phyloP scores from a whole-genome alignment of 2,329 filamentous ascomycete genomes.

The Fusarium pininemorale region DNA sequence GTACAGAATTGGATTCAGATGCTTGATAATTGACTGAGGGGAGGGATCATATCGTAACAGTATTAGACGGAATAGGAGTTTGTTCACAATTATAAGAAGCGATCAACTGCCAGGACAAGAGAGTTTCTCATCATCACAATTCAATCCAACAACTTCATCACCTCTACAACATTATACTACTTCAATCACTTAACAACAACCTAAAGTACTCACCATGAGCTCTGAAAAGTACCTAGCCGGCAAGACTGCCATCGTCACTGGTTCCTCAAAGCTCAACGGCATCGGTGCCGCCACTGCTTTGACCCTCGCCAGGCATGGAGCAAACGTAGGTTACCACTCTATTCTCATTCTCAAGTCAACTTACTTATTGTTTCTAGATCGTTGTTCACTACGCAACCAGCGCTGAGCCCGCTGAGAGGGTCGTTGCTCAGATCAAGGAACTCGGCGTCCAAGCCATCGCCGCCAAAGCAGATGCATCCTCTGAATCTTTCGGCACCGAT shows the following conservation, averaged over 20 bases:
- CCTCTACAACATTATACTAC: not conserved
- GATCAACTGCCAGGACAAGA: not conserved
- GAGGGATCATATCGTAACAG: not conserved
- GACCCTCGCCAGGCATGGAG: not conserved
- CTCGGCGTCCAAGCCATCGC: not conserved
- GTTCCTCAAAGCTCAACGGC: conserved; percentile 16
- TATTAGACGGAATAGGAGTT: not conserved
- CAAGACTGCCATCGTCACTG: conserved; percentile 40
- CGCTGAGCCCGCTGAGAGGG: not conserved
- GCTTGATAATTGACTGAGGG: not conserved
- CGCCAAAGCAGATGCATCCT: not conserved
- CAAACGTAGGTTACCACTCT: not conserved
- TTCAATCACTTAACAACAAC: not conserved
- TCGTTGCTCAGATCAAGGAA: not conserved
- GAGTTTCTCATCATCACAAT: not conserved
- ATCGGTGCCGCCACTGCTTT: conserved; percentile 5
- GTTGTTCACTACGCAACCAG: conserved; percentile 5
- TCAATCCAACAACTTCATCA: not conserved
- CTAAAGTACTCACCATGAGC: conserved; percentile 3
- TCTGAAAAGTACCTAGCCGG: conserved; percentile 36
- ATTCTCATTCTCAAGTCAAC: rapidly evolving
- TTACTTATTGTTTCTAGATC: not conserved
- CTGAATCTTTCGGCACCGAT: not conserved
- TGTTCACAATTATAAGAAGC: not conserved
- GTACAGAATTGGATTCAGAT: not conserved